Conservation (phyloP, 2,329 filamentous ascomycete species). For the Fusarium pseudoanthophilum region DNA sequence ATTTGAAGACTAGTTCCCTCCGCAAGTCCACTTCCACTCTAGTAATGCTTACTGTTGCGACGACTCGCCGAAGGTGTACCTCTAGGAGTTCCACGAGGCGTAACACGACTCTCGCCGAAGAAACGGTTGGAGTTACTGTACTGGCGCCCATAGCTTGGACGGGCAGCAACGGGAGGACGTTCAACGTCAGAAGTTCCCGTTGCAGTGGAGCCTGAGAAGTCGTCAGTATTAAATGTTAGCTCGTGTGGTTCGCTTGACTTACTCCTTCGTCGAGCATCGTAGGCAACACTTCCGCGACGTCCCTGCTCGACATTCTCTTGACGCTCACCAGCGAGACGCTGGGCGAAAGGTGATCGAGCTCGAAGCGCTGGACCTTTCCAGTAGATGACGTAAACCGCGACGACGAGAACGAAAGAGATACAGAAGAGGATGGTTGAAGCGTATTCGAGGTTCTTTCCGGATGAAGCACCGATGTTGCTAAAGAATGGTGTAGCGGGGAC, state of each 20-base stretch:
- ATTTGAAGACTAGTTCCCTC: not conserved
- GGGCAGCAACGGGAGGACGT: conserved; percentile 23
- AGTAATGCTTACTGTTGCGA: conserved; percentile 13
- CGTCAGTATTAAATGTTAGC: too few relatives aligned
- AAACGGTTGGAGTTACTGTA: conserved; percentile 56
- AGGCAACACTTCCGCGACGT: conserved; percentile 44
- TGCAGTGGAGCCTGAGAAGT: conserved; percentile 36
- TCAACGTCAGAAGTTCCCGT: conserved; percentile 14
- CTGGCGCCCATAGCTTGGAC: conserved; percentile 40
- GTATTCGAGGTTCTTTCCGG: conserved; percentile 65
- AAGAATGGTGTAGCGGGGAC: conserved; percentile 75
- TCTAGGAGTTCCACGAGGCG: conserved; percentile 51
- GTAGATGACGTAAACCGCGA: conserved; percentile 74
- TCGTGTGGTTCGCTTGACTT: conserved; percentile 13
- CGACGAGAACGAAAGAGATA: conserved; percentile 69
- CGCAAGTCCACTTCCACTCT: not conserved
- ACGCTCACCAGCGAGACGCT: conserved; percentile 63
- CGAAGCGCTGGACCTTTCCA: conserved; percentile 70
- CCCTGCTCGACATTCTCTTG: conserved; percentile 46
- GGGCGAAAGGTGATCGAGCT: conserved; percentile 71
- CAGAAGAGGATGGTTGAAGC: conserved; percentile 72
- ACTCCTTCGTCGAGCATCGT: conserved; percentile 44
- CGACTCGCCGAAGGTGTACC: conserved; percentile 53
- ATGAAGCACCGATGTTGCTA: conserved; percentile 61
- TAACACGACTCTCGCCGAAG: conserved; percentile 55